Conservation (phyloP, 352 stramenopile genomes). For the Pythium vanterpoolii region DNA sequence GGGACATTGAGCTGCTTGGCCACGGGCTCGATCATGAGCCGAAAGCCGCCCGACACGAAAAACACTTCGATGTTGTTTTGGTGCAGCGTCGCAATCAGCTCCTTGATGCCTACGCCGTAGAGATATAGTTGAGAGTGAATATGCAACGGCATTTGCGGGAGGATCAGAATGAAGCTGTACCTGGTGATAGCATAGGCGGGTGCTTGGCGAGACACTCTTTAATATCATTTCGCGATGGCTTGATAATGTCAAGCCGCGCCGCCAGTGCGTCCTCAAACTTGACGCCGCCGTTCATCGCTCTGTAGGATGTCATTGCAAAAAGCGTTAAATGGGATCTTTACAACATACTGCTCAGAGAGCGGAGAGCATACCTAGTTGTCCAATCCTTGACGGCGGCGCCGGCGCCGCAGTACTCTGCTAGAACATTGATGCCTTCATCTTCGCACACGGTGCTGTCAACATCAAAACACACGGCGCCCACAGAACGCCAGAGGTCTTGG, state of each 20-base stretch:
- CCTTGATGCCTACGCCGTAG: constrained; percentile 54
- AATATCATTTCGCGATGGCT: constrained; percentile 90
- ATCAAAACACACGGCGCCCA: constrained; percentile 86
- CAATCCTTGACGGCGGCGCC: constrained; percentile 93
- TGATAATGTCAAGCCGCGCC: constrained; percentile 95
- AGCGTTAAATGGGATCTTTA: too few relatives aligned
- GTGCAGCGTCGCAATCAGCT: constrained; percentile 90
- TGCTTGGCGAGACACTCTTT: constrained; percentile 87
- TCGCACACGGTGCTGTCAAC: constrained; percentile 98
- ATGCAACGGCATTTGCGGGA: background rate
- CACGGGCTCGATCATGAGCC: constrained; percentile 98
- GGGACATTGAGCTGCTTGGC: constrained; percentile 84
- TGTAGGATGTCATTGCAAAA: constrained; percentile 22
- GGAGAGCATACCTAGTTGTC: constrained; percentile 81
- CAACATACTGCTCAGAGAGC: too few relatives aligned
- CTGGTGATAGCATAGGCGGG: constrained; percentile 88
- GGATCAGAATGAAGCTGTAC: too few relatives aligned
- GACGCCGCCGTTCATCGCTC: constrained; percentile 97
- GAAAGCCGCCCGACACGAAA: constrained; percentile 98
- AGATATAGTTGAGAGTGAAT: background rate
- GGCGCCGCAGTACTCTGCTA: constrained; percentile 94
- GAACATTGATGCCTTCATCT: constrained; percentile 98
- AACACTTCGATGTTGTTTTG: constrained; percentile 92
- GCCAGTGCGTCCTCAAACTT: constrained; percentile 98
- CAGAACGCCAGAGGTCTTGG: constrained; percentile 62